Evolutionary conservation across 2,329 filamentous ascomycete species (phyloP), one percentile per base, ranked within the genome.

Genomic region (Xylariomycetidae sp.): DNA sequence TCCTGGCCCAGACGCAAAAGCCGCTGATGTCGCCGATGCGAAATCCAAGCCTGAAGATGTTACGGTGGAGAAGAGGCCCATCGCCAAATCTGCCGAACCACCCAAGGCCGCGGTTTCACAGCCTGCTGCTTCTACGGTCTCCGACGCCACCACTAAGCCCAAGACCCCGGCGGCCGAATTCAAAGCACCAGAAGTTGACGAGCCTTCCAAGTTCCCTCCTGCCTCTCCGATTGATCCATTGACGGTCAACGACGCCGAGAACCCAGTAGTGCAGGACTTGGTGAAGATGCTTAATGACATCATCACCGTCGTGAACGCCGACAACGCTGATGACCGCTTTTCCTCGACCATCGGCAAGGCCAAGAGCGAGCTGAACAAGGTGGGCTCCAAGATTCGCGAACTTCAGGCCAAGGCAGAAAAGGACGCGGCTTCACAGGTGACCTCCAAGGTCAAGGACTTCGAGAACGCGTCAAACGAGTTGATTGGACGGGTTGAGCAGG

Each of bases 201-300:
- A 82, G 62, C 79, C 75, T 20, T 83, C 77, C 23, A 70, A 65
- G 40, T 74, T 74, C 55, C 77, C 77, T 34, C 75, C 82, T 27
- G 66, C 81, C 14, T 65, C 80, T 40, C 77, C 79, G 12, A 87
- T 97, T 48, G 86, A 95, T 54, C 79, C 88, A 41, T 67, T 96
- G 38, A 74, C 74, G 31, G 75, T 94, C 16, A 72, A 77, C 34
- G 77, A 88, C 50, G 87, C 85, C 33, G 78, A 81, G 39, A 90
- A 97, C 57, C 85, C 87, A 17, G 75, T 95, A 22, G 85, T 97
- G 15, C 88, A 96, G 62, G 88, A 97, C 53, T 72, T 98, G 5
- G 88, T 94, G 39, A 90, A 87, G 66, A 90, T 95, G 66, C 74
- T 98, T 50, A 98, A 98, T 65, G 88, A 94, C 61, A 83, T 98